Conservation (phyloP, 2,329 filamentous ascomycete genomes). For the Clarireedia homoeocarpa region DNA sequence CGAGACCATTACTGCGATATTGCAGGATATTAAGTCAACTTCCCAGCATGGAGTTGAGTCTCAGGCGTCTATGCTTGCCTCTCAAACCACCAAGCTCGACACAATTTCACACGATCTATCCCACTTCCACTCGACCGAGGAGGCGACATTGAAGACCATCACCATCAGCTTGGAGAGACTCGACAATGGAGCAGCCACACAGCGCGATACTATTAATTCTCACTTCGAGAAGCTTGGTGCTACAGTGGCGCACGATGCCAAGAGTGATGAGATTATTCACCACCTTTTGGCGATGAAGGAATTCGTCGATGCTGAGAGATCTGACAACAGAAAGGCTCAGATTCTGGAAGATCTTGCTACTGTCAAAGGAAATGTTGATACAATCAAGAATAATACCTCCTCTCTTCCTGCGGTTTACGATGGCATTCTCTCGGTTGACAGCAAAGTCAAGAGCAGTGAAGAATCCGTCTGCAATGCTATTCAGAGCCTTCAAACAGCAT, state of each 20-base stretch:
- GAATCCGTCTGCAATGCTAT: slow-evolving; percentile 9
- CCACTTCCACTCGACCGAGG: slow-evolving; percentile 1
- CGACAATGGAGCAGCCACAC: not conserved
- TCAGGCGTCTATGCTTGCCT: not conserved
- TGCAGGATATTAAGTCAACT: slow-evolving; percentile 2
- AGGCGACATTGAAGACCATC: slow-evolving; percentile 7
- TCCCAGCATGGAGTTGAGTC: not conserved
- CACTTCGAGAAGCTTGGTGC: not conserved
- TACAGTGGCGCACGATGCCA: not conserved
- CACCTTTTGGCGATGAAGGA: no score
- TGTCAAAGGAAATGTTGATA: not conserved
- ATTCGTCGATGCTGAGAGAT: not conserved
- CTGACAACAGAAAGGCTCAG: not conserved
- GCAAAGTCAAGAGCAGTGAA: slow-evolving; percentile 10
- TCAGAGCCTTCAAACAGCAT: slow-evolving; percentile 7
- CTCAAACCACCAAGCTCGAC: slow-evolving; percentile 6
- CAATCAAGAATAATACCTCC: slow-evolving; percentile 3
- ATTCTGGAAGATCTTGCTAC: not conserved
- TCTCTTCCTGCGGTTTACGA: slow-evolving; percentile 10
- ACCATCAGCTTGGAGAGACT: slow-evolving; percentile 5
- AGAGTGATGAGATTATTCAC: not conserved
- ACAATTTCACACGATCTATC: slow-evolving; percentile 4
- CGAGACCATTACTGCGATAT: slow-evolving; percentile 2
- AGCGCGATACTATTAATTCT: not conserved
- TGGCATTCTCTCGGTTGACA: slow-evolving; percentile 8